These are phyloP conservation scores for Dactylellina leptospora DNA, from an alignment of 2,329 filamentous ascomycete species.

Conservation along the genomic window DNA sequence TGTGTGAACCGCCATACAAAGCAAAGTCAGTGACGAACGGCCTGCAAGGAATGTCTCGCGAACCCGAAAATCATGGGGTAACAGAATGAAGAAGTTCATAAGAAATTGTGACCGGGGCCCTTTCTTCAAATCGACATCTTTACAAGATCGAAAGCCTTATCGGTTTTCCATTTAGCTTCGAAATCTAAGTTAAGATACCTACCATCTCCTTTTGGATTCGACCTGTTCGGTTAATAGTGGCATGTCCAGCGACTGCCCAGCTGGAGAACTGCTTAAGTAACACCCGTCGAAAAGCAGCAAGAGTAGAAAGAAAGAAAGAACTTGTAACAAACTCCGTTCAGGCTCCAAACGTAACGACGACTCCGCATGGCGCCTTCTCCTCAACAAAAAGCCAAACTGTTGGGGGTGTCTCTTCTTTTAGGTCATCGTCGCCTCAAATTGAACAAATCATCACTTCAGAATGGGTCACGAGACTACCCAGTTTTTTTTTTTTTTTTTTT, in stretches of 20 bases:
- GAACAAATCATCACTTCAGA: slow-evolving; percentile 17
- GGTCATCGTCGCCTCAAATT: slow-evolving; percentile 16
- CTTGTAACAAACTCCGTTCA: background rate
- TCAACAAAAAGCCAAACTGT: slow-evolving; percentile 14
- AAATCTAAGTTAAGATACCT: too few relatives aligned
- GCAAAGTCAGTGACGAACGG: background rate
- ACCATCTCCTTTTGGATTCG: too few relatives aligned
- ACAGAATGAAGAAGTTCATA: slow-evolving; percentile 11
- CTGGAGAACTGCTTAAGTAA: slow-evolving; percentile 19
- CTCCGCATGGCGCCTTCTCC: background rate
- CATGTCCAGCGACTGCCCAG: background rate
- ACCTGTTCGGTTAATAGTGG: background rate
- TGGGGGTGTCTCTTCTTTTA: background rate
- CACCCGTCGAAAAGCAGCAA: background rate
- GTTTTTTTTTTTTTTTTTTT: background rate
- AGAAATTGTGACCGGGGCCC: background rate
- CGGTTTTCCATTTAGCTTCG: background rate
- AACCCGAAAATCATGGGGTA: slow-evolving; percentile 15
- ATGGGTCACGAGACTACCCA: slow-evolving; percentile 18
- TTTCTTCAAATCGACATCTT: background rate
- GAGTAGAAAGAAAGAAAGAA: background rate
- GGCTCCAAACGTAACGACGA: background rate
- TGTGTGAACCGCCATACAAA: background rate
- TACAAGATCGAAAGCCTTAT: slow-evolving; percentile 4
- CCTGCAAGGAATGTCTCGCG: background rate